A percentile compares a stretch with the other conserved stretches of the same genome.
These are phyloP conservation scores for Darksidea phi DNA, from an alignment of 495 filamentous ascomycete species.

Conservation along the genomic window DNA sequence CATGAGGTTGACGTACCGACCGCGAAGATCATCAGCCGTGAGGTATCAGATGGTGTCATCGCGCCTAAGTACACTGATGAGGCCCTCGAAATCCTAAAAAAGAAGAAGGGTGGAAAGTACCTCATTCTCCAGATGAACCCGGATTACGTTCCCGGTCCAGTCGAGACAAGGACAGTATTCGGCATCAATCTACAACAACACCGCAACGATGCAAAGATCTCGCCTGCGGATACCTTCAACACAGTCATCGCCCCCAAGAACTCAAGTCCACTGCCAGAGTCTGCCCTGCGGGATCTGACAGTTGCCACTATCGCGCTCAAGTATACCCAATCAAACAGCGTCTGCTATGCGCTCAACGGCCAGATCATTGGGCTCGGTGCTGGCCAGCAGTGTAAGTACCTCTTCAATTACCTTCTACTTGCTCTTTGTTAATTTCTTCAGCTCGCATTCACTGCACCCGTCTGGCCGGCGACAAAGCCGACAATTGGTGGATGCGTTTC, in stretches of 20 bases:
- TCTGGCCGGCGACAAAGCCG: constrained; percentile 96
- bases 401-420: neutral
- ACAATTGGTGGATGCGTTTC: constrained; percentile 99
- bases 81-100: constrained; percentile 86
- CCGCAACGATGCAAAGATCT: constrained; percentile 87
- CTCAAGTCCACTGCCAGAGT: constrained; percentile 66
- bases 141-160: constrained; percentile 70
- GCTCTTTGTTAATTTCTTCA: constrained; percentile 6
- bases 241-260: constrained; percentile 82
- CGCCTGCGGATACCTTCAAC: constrained; percentile 76
- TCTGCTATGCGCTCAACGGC: constrained; percentile 94
- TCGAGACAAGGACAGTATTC: constrained; percentile 82
- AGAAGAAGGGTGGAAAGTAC: constrained; percentile 98
- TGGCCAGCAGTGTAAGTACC: constrained; percentile 74
- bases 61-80: constrained; percentile 81
- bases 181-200: constrained; percentile 82
- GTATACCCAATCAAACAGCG: constrained; percentile 97
- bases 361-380: constrained; percentile 93
- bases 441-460: constrained; percentile 93
- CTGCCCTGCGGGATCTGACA: constrained; percentile 83
- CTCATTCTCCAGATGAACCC: constrained; percentile 93
- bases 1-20: constrained; percentile 83
- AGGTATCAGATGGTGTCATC: constrained; percentile 96
- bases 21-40: constrained; percentile 93
- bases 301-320: constrained; percentile 96